These are phyloP conservation scores for Cotoneaster glaucophyllus DNA, from an alignment of 306 rosid genomes.

Conservation along the genomic window DNA sequence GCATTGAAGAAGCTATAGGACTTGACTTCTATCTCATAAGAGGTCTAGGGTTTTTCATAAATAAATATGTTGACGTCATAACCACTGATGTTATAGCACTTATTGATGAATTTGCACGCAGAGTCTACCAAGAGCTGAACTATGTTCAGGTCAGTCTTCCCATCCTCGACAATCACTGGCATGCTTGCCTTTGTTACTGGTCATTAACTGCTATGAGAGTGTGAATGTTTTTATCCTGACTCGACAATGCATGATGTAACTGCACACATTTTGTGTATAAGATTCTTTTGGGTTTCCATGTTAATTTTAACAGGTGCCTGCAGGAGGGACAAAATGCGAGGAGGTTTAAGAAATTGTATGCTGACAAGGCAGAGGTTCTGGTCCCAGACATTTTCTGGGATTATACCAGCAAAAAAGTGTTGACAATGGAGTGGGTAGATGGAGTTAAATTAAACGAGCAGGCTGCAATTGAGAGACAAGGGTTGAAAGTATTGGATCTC, in stretches of 20 bases:
- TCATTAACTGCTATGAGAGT: not conserved
- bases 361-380: conserved; percentile 79
- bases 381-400: conserved; percentile 97
- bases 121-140: conserved; percentile 97
- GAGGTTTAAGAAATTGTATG: conserved; percentile 80
- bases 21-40: conserved; percentile 86
- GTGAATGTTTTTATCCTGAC: not conserved
- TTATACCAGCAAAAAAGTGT: conserved; percentile 72
- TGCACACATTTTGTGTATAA: not conserved
- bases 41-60: conserved; percentile 64
- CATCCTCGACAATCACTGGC: not conserved
- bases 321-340: conserved; percentile 97
- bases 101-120: conserved; percentile 80
- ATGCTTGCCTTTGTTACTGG: not conserved
- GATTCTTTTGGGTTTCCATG: conserved; percentile 55
- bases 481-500: conserved; percentile 74
- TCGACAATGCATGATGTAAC: not conserved
- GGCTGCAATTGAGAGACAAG: conserved; percentile 87
- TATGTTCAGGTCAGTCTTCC: conserved; percentile 79
- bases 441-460: conserved; percentile 91
- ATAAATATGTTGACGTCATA: conserved; percentile 72
- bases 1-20: conserved; percentile 83
- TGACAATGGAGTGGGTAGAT: conserved; percentile 92
- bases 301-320: conserved; percentile 85
- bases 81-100: conserved; percentile 81